phyloP scores from a whole-genome alignment of 2,329 filamentous ascomycete genomes.

The Kalmusia sp. region DNA sequence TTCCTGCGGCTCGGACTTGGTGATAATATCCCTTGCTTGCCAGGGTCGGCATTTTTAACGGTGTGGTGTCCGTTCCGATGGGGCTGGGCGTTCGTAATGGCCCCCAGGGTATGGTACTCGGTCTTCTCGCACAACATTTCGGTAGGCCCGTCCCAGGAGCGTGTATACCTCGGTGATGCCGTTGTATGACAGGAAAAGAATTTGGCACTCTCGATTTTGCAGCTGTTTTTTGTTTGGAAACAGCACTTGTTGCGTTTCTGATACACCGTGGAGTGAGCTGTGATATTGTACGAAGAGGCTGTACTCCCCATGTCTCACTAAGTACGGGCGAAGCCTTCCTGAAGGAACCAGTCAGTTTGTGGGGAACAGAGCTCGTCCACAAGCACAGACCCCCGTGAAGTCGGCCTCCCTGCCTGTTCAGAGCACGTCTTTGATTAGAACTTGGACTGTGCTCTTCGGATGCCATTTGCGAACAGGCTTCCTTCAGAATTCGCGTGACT shows the following conservation, averaged over 20 bases:
- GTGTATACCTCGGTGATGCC: neutral
- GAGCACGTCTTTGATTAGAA: conserved; percentile 1
- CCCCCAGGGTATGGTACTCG: conserved; percentile 1
- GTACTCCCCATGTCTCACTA: conserved; percentile 4
- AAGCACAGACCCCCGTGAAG: neutral
- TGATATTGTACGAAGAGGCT: neutral
- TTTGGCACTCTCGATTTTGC: neutral
- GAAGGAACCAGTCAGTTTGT: neutral
- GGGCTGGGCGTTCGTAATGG: conserved; percentile 1
- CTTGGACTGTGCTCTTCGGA: conserved; percentile 1
- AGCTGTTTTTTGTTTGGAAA: neutral
- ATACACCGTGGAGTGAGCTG: too few species aligned
- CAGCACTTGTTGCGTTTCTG: neutral
- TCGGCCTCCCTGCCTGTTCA: neutral
- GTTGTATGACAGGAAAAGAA: neutral
- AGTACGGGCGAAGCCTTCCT: neutral
- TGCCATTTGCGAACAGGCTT: neutral
- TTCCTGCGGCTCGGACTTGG: conserved; percentile 4
- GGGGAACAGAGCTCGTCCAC: neutral
- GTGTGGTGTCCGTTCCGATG: neutral
- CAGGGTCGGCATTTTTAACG: neutral
- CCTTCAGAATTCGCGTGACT: neutral
- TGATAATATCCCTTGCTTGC: neutral
- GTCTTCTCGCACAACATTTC: neutral
- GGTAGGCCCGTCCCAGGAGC: neutral